These are phyloP conservation scores for Fagopyrum homotropicum DNA, from an alignment of 148 eudicot species.

Conservation along the genomic window DNA sequence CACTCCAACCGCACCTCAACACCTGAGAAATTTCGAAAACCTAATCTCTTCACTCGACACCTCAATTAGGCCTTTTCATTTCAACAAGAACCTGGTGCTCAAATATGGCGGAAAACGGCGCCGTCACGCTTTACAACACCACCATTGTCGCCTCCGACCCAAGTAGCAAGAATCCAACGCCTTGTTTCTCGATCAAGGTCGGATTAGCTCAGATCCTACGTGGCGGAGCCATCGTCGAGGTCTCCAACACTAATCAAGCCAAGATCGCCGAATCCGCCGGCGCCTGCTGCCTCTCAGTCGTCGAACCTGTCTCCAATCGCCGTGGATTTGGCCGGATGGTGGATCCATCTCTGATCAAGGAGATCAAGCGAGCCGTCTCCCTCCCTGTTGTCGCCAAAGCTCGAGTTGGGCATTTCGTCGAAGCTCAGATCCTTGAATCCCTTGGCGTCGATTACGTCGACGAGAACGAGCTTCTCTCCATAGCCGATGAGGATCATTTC, in stretches of 20 bases:
- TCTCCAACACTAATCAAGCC: slow-evolving; percentile 37
- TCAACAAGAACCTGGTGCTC: slow-evolving; percentile 25
- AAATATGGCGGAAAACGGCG: slow-evolving; percentile 50
- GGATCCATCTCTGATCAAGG: slow-evolving; percentile 38
- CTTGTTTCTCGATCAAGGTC: slow-evolving; percentile 43
- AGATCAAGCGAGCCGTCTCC: slow-evolving; percentile 37
- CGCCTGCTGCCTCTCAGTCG: slow-evolving; percentile 44
- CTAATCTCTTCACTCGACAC: too few relatives aligned
- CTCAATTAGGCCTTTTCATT: slow-evolving; percentile 15
- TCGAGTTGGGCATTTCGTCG: slow-evolving; percentile 64
- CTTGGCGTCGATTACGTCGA: slow-evolving; percentile 56
- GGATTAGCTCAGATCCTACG: slow-evolving; percentile 49
- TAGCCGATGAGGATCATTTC: slow-evolving; percentile 47
- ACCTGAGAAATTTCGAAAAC: background rate
- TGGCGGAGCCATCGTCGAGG: slow-evolving; percentile 49
- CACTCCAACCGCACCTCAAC: background rate
- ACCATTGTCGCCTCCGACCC: slow-evolving; percentile 36
- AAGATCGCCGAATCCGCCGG: slow-evolving; percentile 62
- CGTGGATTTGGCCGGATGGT: slow-evolving; percentile 42
- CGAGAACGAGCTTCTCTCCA: slow-evolving; percentile 39
- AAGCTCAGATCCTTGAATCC: slow-evolving; percentile 55
- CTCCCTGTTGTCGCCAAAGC: slow-evolving; percentile 45
- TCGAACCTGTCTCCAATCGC: slow-evolving; percentile 4
- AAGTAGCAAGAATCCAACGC: slow-evolving; percentile 22
- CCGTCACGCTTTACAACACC: slow-evolving; percentile 45